These are phyloP conservation scores for Ophiostoma sp. DNA, from an alignment of 2,329 filamentous ascomycete genomes.

Conservation along the genomic window DNA sequence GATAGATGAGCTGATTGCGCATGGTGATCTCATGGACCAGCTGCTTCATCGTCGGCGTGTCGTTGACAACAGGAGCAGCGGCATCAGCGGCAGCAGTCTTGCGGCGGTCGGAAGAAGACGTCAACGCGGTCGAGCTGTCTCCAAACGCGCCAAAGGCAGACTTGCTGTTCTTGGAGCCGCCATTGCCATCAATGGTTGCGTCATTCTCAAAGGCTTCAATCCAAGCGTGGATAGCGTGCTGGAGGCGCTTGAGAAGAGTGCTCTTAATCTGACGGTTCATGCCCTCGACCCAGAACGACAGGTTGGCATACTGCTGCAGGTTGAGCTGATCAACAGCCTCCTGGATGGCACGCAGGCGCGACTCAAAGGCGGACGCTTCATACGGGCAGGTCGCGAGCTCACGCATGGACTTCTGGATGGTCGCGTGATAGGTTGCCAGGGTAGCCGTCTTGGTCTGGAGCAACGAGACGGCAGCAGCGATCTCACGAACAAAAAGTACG, in stretches of 20 bases:
- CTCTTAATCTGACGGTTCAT: slow-evolving; percentile 82
- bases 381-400: slow-evolving; percentile 85
- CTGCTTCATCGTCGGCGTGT: slow-evolving; percentile 61
- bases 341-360: slow-evolving; percentile 79
- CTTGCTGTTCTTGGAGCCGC: slow-evolving; percentile 31
- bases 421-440: slow-evolving; percentile 72
- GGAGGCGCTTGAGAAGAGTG: slow-evolving; percentile 75
- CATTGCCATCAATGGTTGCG: slow-evolving; percentile 37
- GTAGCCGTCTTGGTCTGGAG: slow-evolving; percentile 83
- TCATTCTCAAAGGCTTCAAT: slow-evolving; percentile 73
- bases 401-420: slow-evolving; percentile 69
- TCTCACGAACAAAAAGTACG: slow-evolving; percentile 92
- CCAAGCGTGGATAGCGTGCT: slow-evolving; percentile 79
- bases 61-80: slow-evolving; percentile 32
- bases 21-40: slow-evolving; percentile 91
- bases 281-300: slow-evolving; percentile 80
- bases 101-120: background rate
- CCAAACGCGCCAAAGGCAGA: slow-evolving; percentile 21
- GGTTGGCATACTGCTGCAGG: slow-evolving; percentile 90
- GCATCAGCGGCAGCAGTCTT: slow-evolving; percentile 40
- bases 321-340: slow-evolving; percentile 93
- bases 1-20: slow-evolving; percentile 94
- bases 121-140: background rate
- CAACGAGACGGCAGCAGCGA: slow-evolving; percentile 78
- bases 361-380: slow-evolving; percentile 69